A percentile compares a stretch with the other conserved stretches of the same genome.
These are phyloP conservation scores for Exophiala viscosa DNA, from an alignment of 2,329 filamentous ascomycete genomes.

Conservation along the genomic window DNA sequence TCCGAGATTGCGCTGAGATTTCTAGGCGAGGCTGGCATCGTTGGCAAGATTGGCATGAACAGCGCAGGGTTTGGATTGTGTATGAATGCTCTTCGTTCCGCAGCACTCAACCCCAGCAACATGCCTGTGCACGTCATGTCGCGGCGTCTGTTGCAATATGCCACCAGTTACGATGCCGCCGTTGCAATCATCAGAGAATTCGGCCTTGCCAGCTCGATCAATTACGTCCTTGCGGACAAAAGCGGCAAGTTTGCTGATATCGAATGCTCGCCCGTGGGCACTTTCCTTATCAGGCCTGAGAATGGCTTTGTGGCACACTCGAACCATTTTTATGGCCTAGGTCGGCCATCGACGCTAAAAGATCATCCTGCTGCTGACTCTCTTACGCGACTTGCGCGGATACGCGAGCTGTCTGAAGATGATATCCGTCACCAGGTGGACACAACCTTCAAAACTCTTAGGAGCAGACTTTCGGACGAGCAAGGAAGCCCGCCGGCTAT, in stretches of 20 bases:
- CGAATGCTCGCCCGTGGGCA: conserved; percentile 2
- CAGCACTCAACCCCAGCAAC: not conserved
- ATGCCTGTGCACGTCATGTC: conserved; percentile 12
- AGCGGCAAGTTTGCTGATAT: conserved; percentile 5
- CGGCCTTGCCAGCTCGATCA: conserved; percentile 5
- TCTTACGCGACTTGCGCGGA: not conserved
- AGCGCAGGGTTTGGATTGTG: conserved; percentile 7
- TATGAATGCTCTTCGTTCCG: conserved; percentile 6
- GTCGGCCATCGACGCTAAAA: conserved; percentile 2
- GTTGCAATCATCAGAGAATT: conserved; percentile 9
- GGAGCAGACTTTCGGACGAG: conserved; percentile 6
- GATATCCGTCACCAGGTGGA: not conserved
- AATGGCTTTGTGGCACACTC: conserved; percentile 10
- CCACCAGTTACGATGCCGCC: conserved; percentile 1
- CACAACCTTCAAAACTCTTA: conserved; percentile 2
- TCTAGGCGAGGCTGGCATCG: conserved; percentile 30
- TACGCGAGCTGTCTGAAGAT: not conserved
- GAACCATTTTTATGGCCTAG: conserved; percentile 11
- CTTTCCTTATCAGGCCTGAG: not conserved
- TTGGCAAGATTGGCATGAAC: conserved; percentile 23
- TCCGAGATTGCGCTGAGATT: conserved; percentile 21
- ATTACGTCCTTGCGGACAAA: conserved; percentile 7
- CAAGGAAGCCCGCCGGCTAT: conserved; percentile 4
- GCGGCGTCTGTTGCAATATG: conserved; percentile 12
- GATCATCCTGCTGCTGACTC: conserved; percentile 4